Conservation (phyloP, 2,329 filamentous ascomycete species). For the Incumbomyces delicatus region DNA sequence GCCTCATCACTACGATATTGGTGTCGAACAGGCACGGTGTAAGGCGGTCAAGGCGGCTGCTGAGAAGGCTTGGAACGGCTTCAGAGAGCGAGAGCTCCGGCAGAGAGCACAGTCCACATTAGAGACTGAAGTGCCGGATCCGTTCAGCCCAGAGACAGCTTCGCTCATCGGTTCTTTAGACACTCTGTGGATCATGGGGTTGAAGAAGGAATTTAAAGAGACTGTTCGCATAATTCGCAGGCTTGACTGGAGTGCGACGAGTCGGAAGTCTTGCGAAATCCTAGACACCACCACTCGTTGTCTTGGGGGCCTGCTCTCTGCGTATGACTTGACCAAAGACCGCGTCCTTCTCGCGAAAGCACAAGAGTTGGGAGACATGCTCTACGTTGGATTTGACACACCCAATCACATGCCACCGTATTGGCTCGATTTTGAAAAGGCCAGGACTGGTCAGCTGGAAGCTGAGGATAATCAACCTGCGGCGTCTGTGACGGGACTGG, state of each 20-base stretch:
- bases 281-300: conserved; percentile 45
- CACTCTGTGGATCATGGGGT: conserved; percentile 61
- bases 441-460: not conserved
- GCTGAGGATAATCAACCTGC: not conserved
- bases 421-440: conserved; percentile 8
- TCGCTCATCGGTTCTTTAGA: conserved; percentile 58
- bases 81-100: conserved; percentile 53
- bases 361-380: conserved; percentile 44
- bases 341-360: conserved; percentile 42
- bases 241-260: conserved; percentile 42
- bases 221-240: conserved; percentile 49
- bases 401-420: conserved; percentile 21
- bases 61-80: conserved; percentile 48
- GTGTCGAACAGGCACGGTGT: not conserved
- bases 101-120: conserved; percentile 54
- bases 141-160: conserved; percentile 57
- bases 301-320: conserved; percentile 43
- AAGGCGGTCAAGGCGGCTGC: conserved; percentile 38
- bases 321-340: conserved; percentile 44
- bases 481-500: not conserved
- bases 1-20: not conserved
- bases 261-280: conserved; percentile 30
- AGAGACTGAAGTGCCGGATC: conserved; percentile 41
- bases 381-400: conserved; percentile 37
- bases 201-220: conserved; percentile 54